Conservation (phyloP, 768 basidiomycete genomes). For the Termitomyces sp. region DNA sequence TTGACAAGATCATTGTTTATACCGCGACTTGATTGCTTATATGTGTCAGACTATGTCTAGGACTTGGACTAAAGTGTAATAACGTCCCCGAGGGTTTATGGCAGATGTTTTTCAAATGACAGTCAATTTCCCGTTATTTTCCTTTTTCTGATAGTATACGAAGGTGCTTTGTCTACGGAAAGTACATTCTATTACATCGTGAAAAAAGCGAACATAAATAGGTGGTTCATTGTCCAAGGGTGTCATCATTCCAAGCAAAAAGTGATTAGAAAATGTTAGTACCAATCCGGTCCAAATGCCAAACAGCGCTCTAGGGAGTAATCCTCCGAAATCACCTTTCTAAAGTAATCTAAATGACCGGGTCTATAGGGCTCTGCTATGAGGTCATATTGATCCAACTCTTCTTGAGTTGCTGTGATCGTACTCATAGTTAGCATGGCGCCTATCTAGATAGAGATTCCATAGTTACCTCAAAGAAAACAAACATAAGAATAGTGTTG, state of each 20-base stretch:
- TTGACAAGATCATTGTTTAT: constrained; percentile 62
- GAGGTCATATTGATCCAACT: constrained; percentile 38
- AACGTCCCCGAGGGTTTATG: no score
- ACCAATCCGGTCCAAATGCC: background rate
- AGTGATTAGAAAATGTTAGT: constrained; percentile 2
- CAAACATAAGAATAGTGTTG: constrained; percentile 81
- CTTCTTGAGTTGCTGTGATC: constrained; percentile 64
- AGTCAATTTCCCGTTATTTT: no score
- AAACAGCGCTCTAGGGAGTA: background rate
- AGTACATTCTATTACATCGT: constrained; percentile 8
- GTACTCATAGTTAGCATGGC: constrained; percentile 1
- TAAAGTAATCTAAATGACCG: background rate
- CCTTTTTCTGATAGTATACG: background rate
- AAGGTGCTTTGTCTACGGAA: background rate
- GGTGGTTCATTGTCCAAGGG: background rate
- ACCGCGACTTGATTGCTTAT: constrained; percentile 25
- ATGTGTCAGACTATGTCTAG: background rate
- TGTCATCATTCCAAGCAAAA: background rate
- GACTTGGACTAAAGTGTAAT: background rate
- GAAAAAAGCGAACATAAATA: constrained; percentile 3
- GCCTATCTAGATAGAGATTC: background rate
- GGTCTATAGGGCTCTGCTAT: background rate
- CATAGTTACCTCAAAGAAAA: constrained; percentile 69
- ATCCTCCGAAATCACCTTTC: constrained; percentile 2
- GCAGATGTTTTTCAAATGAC: background rate